Percentiles rank a stretch among this genome's conserved stretches.
Conservation (phyloP, 169 alveolate species). For the Neospora caninum region DNA sequence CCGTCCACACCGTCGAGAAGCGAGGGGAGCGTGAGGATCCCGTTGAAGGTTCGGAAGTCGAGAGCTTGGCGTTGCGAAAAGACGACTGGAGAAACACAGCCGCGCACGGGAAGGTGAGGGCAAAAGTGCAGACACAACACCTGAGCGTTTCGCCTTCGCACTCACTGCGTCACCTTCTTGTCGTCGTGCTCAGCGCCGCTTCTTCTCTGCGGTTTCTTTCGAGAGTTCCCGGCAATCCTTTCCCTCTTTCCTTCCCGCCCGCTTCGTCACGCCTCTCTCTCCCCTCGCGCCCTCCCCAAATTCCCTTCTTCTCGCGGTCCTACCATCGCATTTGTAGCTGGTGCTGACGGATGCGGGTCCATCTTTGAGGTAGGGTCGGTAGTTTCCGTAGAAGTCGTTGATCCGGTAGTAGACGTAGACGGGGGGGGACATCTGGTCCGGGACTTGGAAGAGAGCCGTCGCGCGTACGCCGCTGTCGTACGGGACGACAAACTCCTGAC, state of each 20-base stretch:
- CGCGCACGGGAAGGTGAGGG: no score
- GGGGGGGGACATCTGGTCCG: background rate
- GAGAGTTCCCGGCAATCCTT: background rate
- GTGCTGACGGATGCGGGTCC: slow-evolving; percentile 38
- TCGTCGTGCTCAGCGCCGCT: background rate
- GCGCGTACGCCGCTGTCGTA: background rate
- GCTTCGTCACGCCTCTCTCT: no score
- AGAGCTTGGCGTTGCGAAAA: background rate
- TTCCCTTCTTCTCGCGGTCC: background rate
- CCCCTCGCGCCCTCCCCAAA: no score
- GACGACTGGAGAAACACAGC: background rate
- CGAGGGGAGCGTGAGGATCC: slow-evolving; percentile 1
- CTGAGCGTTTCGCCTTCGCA: background rate
- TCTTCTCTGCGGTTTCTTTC: background rate
- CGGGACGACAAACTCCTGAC: background rate
- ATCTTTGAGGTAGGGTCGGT: slow-evolving; percentile 41
- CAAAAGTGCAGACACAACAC: no score
- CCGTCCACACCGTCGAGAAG: background rate
- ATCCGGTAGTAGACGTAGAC: slow-evolving; percentile 48
- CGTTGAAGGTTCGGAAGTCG: background rate
- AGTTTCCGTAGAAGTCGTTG: slow-evolving; percentile 37
- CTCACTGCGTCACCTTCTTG: background rate
- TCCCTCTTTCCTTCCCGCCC: background rate
- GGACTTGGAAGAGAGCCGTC: background rate
- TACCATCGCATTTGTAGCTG: slow-evolving; percentile 24